Evolutionary conservation across 306 rosid genomes (phyloP).

Genomic region (Astragalus membranaceus): DNA sequence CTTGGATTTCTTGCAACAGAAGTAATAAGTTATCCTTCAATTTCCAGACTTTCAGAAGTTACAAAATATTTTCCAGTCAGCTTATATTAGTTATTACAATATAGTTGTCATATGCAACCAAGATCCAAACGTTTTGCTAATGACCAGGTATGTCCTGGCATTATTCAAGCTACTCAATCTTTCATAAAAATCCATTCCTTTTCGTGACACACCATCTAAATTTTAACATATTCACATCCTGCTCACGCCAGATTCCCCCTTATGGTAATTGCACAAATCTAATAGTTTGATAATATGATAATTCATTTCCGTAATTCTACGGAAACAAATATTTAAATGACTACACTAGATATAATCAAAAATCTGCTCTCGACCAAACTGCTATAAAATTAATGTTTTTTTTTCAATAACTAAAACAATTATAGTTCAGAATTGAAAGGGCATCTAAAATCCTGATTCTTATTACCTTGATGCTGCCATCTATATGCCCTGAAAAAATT

Average conservation of each 20-base stretch:
- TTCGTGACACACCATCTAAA: background rate
- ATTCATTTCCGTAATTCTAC: background rate
- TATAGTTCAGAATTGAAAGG: background rate
- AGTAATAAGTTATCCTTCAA: slow-evolving; percentile 59
- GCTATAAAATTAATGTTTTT: background rate
- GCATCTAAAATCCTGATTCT: background rate
- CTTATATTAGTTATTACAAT: background rate
- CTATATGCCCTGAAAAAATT: slow-evolving; percentile 81
- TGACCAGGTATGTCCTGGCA: background rate
- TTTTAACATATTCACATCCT: background rate
- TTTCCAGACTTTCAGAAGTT: slow-evolving; percentile 64
- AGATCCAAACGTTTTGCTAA: slow-evolving; percentile 6
- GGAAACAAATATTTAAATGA: background rate
- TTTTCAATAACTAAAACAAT: background rate
- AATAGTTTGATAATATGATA: background rate
- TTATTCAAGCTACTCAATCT: slow-evolving; percentile 7
- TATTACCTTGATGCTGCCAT: slow-evolving; percentile 87
- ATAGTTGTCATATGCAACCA: background rate
- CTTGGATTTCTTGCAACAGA: slow-evolving; percentile 60
- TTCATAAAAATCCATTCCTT: background rate
- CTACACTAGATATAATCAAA: background rate
- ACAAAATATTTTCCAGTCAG: slow-evolving; percentile 23
- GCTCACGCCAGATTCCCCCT: background rate
- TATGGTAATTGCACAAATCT: background rate
- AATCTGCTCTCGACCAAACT: background rate